Evolutionary conservation across 2,329 filamentous ascomycete genomes (phyloP), one percentile per base, ranked within the genome.

Genomic region (Nothophoma quercina): DNA sequence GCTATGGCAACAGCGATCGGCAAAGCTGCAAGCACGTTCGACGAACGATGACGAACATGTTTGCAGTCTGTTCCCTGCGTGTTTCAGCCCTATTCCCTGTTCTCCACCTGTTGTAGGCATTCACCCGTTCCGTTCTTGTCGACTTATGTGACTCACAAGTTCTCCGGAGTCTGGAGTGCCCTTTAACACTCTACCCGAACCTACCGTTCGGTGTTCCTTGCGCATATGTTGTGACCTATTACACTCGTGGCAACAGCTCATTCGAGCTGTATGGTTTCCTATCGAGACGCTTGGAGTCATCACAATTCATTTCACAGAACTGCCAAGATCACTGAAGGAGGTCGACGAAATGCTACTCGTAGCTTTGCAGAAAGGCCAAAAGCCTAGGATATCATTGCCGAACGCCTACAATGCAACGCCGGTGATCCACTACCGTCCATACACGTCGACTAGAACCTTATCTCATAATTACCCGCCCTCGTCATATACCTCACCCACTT

Each of bases 401-500:
- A 55, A 55, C 51, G 45, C 51, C 51, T 38, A 12, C 51, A 55
- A 55, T 55, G 51, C 51, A 55, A 50, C 45, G 40, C 51, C 45
- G 33, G 33, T 40, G 22, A 19, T 34, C 33, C 39, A 40, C 7
- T 10, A n/a, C 9, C 23, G 32, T 38, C 22, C 23, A 23, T 30
- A 30, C 23, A 44, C 22, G 45, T 19, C 40, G 33, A 21, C 40
- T 49, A 55, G 38, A 55, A 55, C 13, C 92, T 83, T 73, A 99
- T 96, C 79, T 99, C 95, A 76, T 99, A 99, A 75, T 92, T 97
- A 22, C 95, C 95, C 13, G 93, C 95, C 62, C 93, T 87, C 15
- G 95, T 99, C 95, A 99, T 98, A 77, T 99, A 99, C 65, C 95
- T 83, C 65, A 99, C 95, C 95, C 95, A 99, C 77, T 99, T 99